phyloP scores from a whole-genome alignment of 108 stramenopile species.

The Nitzschia putrida region DNA sequence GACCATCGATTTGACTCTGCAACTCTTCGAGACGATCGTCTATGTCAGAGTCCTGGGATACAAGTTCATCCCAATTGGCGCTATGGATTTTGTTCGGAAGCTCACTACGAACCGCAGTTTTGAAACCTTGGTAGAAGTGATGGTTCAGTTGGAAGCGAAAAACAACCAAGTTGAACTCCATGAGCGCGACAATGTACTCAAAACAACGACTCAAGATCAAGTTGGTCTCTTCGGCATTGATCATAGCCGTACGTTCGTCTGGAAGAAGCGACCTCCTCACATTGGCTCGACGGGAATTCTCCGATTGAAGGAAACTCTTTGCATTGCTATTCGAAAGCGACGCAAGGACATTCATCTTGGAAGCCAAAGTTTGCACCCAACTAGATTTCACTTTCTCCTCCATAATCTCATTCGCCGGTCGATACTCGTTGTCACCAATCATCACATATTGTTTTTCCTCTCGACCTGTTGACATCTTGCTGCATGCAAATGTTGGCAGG shows the following conservation, averaged over 20 bases:
- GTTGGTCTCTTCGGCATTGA: conserved; percentile 60
- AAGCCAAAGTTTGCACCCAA: conserved; percentile 10
- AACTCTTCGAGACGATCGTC: conserved; percentile 42
- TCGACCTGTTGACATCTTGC: not conserved
- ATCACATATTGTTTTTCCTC: not conserved
- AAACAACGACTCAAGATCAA: conserved; percentile 54
- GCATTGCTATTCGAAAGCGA: conserved; percentile 7
- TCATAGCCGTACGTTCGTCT: conserved; percentile 63
- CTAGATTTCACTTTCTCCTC: conserved; percentile 13
- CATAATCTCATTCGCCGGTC: not conserved
- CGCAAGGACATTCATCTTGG: not conserved
- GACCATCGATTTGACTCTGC: conserved; percentile 33
- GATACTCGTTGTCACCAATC: not conserved
- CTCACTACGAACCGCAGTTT: conserved; percentile 31
- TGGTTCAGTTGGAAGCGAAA: conserved; percentile 65
- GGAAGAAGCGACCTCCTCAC: conserved; percentile 57
- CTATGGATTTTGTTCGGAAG: conserved; percentile 31
- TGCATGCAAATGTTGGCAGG: conserved; percentile 45
- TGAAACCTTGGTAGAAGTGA: conserved; percentile 65
- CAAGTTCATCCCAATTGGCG: conserved; percentile 51
- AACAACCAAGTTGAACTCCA: conserved; percentile 47
- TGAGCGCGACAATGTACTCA: conserved; percentile 59
- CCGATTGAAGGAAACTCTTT: conserved; percentile 46
- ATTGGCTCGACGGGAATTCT: conserved; percentile 30
- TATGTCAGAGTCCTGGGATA: conserved; percentile 37